Evolutionary conservation across 2,329 filamentous ascomycete genomes (phyloP).

Genomic region (Piedraia hortae): DNA sequence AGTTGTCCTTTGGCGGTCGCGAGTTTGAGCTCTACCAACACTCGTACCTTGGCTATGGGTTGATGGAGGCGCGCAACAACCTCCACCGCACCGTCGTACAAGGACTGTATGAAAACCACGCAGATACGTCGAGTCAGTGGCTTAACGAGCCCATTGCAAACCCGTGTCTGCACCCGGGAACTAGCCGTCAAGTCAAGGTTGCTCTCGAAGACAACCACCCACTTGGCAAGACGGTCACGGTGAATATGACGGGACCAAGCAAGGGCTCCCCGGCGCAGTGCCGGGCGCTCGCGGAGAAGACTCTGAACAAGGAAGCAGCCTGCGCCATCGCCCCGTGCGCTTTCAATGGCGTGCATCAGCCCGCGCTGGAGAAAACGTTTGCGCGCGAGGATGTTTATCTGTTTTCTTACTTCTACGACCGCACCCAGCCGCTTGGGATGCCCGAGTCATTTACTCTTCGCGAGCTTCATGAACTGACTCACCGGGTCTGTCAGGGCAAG

Average conservation of each 20-base stretch:
- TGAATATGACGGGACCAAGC: conserved; percentile 71
- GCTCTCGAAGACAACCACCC: conserved; percentile 37
- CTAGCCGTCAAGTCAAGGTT: conserved; percentile 45
- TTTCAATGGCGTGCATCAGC: conserved; percentile 93
- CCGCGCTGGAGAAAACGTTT: conserved; percentile 76
- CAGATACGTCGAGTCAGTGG: conserved; percentile 33
- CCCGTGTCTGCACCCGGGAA: conserved; percentile 65
- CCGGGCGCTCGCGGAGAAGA: conserved; percentile 69
- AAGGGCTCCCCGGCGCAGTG: conserved; percentile 59
- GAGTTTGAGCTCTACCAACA: conserved; percentile 91
- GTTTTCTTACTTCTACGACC: conserved; percentile 95
- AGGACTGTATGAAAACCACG: conserved; percentile 35
- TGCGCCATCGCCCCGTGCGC: conserved; percentile 81
- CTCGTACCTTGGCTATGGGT: conserved; percentile 84
- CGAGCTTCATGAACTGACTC: conserved; percentile 65
- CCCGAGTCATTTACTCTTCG: conserved; percentile 86
- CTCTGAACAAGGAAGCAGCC: conserved; percentile 58
- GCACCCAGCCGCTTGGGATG: conserved; percentile 81
- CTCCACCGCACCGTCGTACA: conserved; percentile 54
- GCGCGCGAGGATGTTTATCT: conserved; percentile 77
- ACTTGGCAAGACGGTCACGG: conserved; percentile 34
- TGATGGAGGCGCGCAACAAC: conserved; percentile 80
- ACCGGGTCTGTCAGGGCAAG: conserved; percentile 62
- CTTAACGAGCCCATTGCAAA: conserved; percentile 44
- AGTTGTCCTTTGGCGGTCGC: conserved; percentile 66